A percentile compares a stretch with the other conserved stretches of the same genome.
phyloP scores from a whole-genome alignment of 2,329 filamentous ascomycete genomes.

The Cytospora chrysosperma region DNA sequence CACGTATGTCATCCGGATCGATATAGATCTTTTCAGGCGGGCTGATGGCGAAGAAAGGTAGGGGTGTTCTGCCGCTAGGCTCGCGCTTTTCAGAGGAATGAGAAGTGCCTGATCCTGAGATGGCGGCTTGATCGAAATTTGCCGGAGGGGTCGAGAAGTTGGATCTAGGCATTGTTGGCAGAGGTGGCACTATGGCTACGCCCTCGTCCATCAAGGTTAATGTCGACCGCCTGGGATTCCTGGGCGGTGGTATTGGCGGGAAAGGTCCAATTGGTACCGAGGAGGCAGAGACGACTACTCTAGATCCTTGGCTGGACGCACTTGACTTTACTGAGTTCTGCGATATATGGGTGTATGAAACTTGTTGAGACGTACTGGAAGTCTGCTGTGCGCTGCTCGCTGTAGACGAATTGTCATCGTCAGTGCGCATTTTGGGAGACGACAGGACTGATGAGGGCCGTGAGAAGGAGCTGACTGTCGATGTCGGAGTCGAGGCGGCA shows the following conservation, averaged over 20 bases:
- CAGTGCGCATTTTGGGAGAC: background rate
- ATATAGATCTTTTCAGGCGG: slow-evolving; percentile 21
- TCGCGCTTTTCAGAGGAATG: background rate
- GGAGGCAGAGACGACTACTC: background rate
- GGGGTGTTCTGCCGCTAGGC: background rate
- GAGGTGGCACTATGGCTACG: background rate
- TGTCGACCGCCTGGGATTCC: slow-evolving; percentile 4
- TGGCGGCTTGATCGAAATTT: background rate
- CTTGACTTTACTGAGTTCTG: slow-evolving; percentile 5
- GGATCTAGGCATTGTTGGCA: background rate
- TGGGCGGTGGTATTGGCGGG: background rate
- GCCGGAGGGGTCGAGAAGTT: background rate
- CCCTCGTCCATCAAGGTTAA: slow-evolving; percentile 6
- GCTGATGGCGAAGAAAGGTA: slow-evolving; percentile 16
- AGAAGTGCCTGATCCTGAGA: background rate
- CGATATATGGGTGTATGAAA: slow-evolving; percentile 3
- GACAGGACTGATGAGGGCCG: slow-evolving; percentile 10
- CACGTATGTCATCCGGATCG: slow-evolving; percentile 8
- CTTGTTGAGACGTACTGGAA: background rate
- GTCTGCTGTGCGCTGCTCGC: slow-evolving; percentile 5
- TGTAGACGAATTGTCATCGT: slow-evolving; percentile 9
- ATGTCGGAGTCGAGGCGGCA: background rate
- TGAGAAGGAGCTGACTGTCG: slow-evolving; percentile 8
- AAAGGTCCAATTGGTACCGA: background rate
- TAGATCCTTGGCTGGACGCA: slow-evolving; percentile 10